Evolutionary conservation across 495 filamentous ascomycete species (phyloP).

Genomic region (Neurospora sp.): DNA sequence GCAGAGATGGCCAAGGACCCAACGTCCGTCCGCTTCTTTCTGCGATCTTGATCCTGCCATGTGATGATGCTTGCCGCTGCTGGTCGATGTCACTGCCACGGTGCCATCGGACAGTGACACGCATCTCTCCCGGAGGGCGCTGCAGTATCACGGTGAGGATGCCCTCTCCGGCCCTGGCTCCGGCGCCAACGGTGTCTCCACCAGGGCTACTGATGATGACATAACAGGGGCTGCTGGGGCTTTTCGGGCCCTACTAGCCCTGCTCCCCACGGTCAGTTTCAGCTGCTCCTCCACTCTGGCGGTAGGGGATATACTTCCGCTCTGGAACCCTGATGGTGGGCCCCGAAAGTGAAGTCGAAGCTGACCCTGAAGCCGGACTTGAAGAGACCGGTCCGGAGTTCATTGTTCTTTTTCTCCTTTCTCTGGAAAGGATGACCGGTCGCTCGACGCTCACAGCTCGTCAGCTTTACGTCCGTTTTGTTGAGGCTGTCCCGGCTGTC

Average conservation of each 20-base stretch:
- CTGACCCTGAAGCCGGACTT: neutral
- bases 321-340: neutral
- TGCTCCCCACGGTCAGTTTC: neutral
- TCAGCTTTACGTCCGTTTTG: neutral
- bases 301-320: neutral
- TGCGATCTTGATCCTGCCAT: neutral
- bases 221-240: neutral
- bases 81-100: neutral
- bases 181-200: neutral
- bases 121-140: neutral
- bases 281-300: neutral
- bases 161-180: neutral
- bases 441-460: neutral
- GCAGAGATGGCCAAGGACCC: constrained; percentile 1
- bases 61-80: neutral
- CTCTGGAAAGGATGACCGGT: neutral
- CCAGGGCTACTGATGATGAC: neutral
- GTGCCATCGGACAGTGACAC: neutral
- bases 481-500: neutral
- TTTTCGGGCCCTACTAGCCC: neutral
- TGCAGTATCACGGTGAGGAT: neutral
- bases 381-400: neutral
- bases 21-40: neutral
- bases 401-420: neutral
- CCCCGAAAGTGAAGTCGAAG: neutral